A percentile compares a stretch with the other conserved stretches of the same genome.
Evolutionary conservation across 306 rosid genomes (phyloP).

Genomic region (Quercus dentata): DNA sequence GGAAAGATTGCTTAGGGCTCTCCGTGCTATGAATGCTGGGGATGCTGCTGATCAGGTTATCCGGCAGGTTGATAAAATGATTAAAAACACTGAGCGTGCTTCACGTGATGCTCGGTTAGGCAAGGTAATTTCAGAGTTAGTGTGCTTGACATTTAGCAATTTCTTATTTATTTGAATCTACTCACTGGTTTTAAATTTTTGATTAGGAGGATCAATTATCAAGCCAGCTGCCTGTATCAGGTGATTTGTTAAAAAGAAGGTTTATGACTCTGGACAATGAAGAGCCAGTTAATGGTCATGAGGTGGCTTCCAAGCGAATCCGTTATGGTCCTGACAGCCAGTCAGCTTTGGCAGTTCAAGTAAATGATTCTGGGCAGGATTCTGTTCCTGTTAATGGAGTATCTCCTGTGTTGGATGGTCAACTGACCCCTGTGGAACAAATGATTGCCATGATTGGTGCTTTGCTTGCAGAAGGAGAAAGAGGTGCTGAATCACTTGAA

Average conservation of each 20-base stretch:
- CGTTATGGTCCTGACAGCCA: conserved; percentile 57
- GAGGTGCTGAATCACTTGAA: conserved; percentile 94
- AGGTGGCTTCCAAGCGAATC: conserved; percentile 51
- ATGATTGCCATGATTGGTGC: conserved; percentile 98
- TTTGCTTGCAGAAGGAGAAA: conserved; percentile 97
- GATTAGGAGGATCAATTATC: conserved; percentile 70
- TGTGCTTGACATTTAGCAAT: conserved; percentile 4
- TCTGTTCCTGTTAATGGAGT: conserved; percentile 48
- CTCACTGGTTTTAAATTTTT: conserved; percentile 9
- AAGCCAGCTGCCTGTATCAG: conserved; percentile 53
- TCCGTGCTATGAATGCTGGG: conserved; percentile 90
- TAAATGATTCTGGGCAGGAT: conserved; percentile 58
- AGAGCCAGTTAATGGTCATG: conserved; percentile 66
- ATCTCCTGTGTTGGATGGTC: conserved; percentile 59
- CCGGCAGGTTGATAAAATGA: conserved; percentile 86
- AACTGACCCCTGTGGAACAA: conserved; percentile 83
- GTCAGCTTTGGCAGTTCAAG: conserved; percentile 43
- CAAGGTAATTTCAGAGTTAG: conserved; percentile 48
- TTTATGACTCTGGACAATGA: conserved; percentile 59
- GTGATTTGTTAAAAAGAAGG: conserved; percentile 70
- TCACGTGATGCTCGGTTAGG: conserved; percentile 63
- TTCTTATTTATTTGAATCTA: conserved; percentile 13
- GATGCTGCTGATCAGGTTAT: conserved; percentile 96
- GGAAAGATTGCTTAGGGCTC: conserved; percentile 73
- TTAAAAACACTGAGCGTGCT: conserved; percentile 76